Percentiles rank a stretch among this genome's conserved stretches.
These are phyloP conservation scores for Acer yangbiense DNA, from an alignment of 345 rosid genomes.

Conservation along the genomic window DNA sequence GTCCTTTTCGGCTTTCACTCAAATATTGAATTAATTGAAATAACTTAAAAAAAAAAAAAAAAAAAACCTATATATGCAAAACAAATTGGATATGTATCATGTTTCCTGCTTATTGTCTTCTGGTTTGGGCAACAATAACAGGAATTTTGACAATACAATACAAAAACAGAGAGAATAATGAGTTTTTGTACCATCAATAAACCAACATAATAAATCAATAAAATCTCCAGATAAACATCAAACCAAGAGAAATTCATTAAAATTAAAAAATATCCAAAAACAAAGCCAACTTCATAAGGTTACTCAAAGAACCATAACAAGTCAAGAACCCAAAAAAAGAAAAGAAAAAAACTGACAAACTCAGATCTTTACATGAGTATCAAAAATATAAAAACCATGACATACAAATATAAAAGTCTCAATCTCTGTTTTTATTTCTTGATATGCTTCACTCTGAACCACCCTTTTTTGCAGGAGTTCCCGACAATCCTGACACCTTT, in stretches of 20 bases:
- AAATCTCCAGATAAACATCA: background rate
- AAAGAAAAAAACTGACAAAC: background rate
- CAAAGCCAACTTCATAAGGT: background rate
- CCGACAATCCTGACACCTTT: constrained; percentile 77
- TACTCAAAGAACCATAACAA: background rate
- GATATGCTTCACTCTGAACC: constrained; percentile 77
- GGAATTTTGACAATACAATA: no score
- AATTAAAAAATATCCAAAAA: background rate
- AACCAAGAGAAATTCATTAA: no score
- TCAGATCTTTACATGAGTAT: constrained; percentile 23
- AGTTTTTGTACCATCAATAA: no score
- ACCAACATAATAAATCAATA: background rate
- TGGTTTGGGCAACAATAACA: no score
- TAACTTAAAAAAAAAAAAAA: no score
- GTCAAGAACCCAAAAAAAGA: background rate
- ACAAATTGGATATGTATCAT: no score
- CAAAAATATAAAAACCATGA: constrained; percentile 10
- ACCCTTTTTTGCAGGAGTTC: constrained; percentile 85
- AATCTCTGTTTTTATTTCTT: constrained; percentile 37
- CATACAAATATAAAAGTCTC: background rate
- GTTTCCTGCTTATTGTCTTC: no score
- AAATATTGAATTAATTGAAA: no score
- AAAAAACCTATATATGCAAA: no score
- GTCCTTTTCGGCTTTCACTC: no score
- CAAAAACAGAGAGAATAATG: no score